These are phyloP conservation scores for Torrubiellomyces zombiae DNA, from an alignment of 2,329 filamentous ascomycete species.

Conservation along the genomic window DNA sequence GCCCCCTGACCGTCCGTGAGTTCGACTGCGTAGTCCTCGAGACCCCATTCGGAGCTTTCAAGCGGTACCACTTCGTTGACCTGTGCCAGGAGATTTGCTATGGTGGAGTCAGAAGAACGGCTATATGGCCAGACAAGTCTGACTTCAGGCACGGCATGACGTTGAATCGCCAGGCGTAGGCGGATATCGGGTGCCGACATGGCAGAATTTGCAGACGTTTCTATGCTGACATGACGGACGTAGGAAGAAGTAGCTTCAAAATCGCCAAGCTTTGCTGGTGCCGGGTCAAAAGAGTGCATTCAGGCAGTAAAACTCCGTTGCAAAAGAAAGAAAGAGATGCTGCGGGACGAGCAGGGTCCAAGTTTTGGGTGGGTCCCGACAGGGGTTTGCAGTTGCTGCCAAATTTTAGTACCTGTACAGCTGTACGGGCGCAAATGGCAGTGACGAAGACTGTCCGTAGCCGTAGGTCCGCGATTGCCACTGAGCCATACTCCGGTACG, in stretches of 20 bases:
- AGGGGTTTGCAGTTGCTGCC: no score
- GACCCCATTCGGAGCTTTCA: slow-evolving; percentile 64
- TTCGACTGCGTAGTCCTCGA: slow-evolving; percentile 82
- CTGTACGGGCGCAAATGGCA: no score
- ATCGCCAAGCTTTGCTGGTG: no score
- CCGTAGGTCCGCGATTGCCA: no score
- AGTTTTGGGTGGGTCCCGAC: slow-evolving; percentile 2
- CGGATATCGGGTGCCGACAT: slow-evolving; percentile 32
- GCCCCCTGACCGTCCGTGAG: slow-evolving; percentile 36
- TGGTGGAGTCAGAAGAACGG: slow-evolving; percentile 42
- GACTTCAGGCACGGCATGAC: slow-evolving; percentile 56
- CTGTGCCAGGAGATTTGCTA: slow-evolving; percentile 60
- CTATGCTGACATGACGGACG: slow-evolving; percentile 9
- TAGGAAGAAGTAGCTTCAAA: slow-evolving; percentile 2
- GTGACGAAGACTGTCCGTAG: no score
- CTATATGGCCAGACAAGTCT: slow-evolving; percentile 55
- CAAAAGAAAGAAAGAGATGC: slow-evolving; percentile 1
- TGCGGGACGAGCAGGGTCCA: background rate
- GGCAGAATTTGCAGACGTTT: no score
- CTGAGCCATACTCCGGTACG: no score
- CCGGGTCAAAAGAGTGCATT: slow-evolving; percentile 1
- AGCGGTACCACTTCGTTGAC: slow-evolving; percentile 70
- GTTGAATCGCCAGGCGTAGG: slow-evolving; percentile 54
- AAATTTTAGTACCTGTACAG: no score
- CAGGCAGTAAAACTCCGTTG: background rate